phyloP scores from a whole-genome alignment of 2,329 filamentous ascomycete species.

The Raffaelea ambrosiae region DNA sequence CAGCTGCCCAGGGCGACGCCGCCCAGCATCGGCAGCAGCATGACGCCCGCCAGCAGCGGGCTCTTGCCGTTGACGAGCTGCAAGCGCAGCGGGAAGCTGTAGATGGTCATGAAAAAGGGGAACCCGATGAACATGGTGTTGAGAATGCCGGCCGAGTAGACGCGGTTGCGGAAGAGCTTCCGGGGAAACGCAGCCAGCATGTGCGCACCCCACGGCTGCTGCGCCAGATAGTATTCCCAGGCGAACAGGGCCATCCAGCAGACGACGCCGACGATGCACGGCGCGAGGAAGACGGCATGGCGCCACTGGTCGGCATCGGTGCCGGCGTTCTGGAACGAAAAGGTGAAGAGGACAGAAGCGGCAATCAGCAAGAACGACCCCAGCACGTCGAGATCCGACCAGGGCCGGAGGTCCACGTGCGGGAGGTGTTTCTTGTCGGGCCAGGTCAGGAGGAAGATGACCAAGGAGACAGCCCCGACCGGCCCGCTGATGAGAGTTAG shows the following conservation, averaged over 20 bases:
- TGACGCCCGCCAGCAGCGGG: conserved; percentile 36
- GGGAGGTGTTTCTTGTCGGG: conserved; percentile 33
- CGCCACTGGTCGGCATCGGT: conserved; percentile 30
- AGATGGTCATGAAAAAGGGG: conserved; percentile 39
- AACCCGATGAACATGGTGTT: conserved; percentile 42
- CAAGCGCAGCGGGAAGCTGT: conserved; percentile 38
- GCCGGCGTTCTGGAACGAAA: conserved; percentile 47
- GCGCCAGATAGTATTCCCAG: conserved; percentile 29
- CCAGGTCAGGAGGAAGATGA: conserved; percentile 41
- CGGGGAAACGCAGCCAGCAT: conserved; percentile 38
- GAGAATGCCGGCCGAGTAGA: conserved; percentile 32
- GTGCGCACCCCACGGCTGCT: conserved; percentile 16
- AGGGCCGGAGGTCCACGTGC: conserved; percentile 27
- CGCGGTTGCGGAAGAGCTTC: conserved; percentile 35
- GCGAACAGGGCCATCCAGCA: conserved; percentile 27
- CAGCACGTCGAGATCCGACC: conserved; percentile 43
- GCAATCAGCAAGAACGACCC: conserved; percentile 45
- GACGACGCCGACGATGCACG: conserved; percentile 27
- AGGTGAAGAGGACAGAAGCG: conserved; percentile 46
- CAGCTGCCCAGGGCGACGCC: conserved; percentile 35
- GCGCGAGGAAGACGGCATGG: conserved; percentile 30
- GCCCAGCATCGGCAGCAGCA: conserved; percentile 46
- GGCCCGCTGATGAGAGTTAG: conserved; percentile 41
- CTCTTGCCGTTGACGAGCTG: conserved; percentile 39
- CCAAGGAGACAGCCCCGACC: conserved; percentile 35